Conservation (phyloP, 78 protist genomes). For the Protostelium mycophagum region DNA sequence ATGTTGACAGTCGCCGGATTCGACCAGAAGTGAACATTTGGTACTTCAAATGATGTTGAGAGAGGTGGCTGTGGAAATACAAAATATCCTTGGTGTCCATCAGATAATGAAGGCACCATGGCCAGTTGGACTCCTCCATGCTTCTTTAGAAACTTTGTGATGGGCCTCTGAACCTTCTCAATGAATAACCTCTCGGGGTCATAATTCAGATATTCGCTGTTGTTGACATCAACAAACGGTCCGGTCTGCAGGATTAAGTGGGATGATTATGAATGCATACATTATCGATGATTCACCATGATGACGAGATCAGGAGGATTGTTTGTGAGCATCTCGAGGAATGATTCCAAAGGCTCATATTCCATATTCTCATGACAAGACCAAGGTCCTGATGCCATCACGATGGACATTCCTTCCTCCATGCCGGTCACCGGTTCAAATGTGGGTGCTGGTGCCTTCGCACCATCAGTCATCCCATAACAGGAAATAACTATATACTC, state of each 20-base stretch:
- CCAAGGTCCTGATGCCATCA: background rate
- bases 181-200: background rate
- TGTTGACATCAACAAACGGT: background rate
- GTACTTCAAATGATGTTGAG: no score
- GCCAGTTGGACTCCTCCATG: no score
- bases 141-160: no score
- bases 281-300: background rate
- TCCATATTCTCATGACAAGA: background rate
- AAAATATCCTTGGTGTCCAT: background rate
- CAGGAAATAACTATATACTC: background rate
- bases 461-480: no score
- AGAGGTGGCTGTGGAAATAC: background rate
- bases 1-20: background rate
- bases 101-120: background rate
- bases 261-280: background rate
- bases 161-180: background rate
- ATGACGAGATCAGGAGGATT: background rate
- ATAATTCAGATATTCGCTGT: background rate
- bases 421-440: background rate
- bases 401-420: background rate
- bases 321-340: background rate
- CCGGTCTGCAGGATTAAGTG: background rate
- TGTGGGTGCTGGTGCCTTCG: no score
- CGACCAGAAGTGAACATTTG: background rate
- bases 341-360: background rate